phyloP scores from a whole-genome alignment of 108 stramenopile genomes.

The Fistulifera pelliculosa region DNA sequence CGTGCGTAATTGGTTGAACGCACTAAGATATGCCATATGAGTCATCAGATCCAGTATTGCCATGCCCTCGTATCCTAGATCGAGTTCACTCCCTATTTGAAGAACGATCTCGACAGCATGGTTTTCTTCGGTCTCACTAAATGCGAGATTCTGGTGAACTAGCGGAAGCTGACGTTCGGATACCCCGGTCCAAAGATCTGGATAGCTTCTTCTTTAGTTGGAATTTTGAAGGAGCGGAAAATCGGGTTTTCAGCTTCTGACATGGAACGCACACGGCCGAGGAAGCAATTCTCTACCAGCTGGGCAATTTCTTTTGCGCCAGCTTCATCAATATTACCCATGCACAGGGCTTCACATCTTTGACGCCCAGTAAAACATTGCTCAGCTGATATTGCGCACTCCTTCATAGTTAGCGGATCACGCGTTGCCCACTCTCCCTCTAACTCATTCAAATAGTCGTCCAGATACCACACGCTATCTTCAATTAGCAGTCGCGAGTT shows the following conservation, averaged over 20 bases:
- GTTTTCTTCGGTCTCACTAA: constrained; percentile 68
- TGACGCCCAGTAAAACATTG: constrained; percentile 50
- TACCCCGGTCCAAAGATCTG: constrained; percentile 55
- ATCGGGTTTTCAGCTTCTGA: constrained; percentile 49
- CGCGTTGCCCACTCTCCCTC: constrained; percentile 58
- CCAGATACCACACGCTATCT: constrained; percentile 75
- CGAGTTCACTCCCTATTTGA: constrained; percentile 57
- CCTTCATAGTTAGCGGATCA: constrained; percentile 71
- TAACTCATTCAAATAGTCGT: constrained; percentile 70
- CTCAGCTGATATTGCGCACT: constrained; percentile 67
- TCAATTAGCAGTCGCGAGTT: constrained; percentile 68
- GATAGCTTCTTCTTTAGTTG: constrained; percentile 59
- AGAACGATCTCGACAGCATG: constrained; percentile 68
- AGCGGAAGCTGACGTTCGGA: constrained; percentile 33
- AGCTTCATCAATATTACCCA: constrained; percentile 78
- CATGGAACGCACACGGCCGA: constrained; percentile 38
- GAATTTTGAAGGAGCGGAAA: constrained; percentile 67
- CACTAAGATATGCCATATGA: constrained; percentile 77
- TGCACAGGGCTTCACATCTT: constrained; percentile 60
- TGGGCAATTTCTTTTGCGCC: constrained; percentile 42
- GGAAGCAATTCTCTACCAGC: constrained; percentile 43
- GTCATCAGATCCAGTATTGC: constrained; percentile 67
- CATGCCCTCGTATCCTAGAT: constrained; percentile 67
- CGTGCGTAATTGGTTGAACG: constrained; percentile 76
- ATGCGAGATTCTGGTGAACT: constrained; percentile 58